Base-by-base conservation (phyloP, 345 rosid genomes). In the Corymbia maculata region DNA sequence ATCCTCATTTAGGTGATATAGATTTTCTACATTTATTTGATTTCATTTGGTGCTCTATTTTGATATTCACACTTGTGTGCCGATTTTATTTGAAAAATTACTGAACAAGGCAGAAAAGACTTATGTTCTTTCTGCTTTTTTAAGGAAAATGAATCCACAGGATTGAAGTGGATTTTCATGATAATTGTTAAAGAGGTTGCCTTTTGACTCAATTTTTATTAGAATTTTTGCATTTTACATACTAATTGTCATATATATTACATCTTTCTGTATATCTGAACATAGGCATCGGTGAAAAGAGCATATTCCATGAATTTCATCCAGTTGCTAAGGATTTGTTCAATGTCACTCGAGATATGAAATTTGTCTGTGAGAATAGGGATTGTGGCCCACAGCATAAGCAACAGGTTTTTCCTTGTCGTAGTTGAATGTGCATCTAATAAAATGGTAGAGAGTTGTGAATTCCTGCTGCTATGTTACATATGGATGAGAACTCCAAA, bases 91-190 rank as follows among this genome's bases (percentile, higher is more conserved):
- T n/a, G 24, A 52, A 47, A 66, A 68, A 75, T 49, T 88, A 36
- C 64, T 44, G 79, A 87, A 19, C 91, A 96, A 98, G 96, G 91
- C 90, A 9, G 97, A 94, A 36, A 96, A 95, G 87, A 91, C 90
- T 88, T 90, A 91, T 9, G 88, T 94, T 91, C 95, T 97, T 87
- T 92, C 99, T 52, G 89, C 94, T 59, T 85, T 97, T 91, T 95
- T 96, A 89, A 96, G 90, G 91, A 96, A 93, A 94, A 97, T 94
- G 53, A 97, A 97, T 92, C 96, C 98, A 11, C 95, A 92, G 92
- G 99, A 97, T 88, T 95, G 99, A 96, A 96, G 93, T 95, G 99
- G 99, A 94, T 97, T 55, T 89, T 97, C 91, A 94, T 94, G 96
- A 94, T 96, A 59, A 94, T 96, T 91, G 95, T 97, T 36, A 96